These are phyloP conservation scores for Cyberlindnera lachancei DNA, from an alignment of 805 yeast genomes.

Conservation along the genomic window DNA sequence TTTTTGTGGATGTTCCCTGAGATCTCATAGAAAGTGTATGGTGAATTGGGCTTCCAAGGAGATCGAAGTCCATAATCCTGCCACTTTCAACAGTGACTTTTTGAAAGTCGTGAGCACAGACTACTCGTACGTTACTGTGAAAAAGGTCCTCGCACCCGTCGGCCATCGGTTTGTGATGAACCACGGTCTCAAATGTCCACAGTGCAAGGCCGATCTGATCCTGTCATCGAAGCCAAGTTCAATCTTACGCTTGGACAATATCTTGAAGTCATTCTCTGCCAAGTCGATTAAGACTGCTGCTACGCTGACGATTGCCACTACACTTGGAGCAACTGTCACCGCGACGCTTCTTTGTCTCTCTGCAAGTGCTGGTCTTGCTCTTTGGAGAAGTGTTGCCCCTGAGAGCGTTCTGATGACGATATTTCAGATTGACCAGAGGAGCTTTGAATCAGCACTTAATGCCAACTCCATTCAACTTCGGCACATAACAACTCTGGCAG, in stretches of 20 bases:
- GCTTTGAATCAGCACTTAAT: constrained; percentile 11
- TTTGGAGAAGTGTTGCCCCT: constrained; percentile 24
- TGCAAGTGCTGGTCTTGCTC: constrained; percentile 24
- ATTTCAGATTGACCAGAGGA: constrained; percentile 18
- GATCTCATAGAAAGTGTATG: constrained; percentile 31
- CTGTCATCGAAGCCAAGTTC: constrained; percentile 17
- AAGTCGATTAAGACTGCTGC: constrained; percentile 1
- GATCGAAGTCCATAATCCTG: no score
- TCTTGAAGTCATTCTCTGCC: constrained; percentile 14
- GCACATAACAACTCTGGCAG: constrained; percentile 17
- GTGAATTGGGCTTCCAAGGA: constrained; percentile 29
- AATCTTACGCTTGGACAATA: constrained; percentile 7
- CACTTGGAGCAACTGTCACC: constrained; percentile 17
- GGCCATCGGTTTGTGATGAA: constrained; percentile 4
- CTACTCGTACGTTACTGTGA: background rate
- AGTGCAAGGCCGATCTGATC: constrained; percentile 27
- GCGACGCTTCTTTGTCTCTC: no score
- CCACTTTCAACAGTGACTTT: constrained; percentile 1
- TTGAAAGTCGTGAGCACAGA: background rate
- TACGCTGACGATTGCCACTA: constrained; percentile 11
- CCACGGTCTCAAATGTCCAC: constrained; percentile 28
- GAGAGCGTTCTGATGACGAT: constrained; percentile 24
- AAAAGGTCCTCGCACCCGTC: constrained; percentile 1
- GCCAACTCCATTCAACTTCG: constrained; percentile 5
- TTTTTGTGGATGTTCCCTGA: constrained; percentile 32